These are phyloP conservation scores for Clonostachys solani DNA, from an alignment of 2,329 filamentous ascomycete species.

Conservation along the genomic window DNA sequence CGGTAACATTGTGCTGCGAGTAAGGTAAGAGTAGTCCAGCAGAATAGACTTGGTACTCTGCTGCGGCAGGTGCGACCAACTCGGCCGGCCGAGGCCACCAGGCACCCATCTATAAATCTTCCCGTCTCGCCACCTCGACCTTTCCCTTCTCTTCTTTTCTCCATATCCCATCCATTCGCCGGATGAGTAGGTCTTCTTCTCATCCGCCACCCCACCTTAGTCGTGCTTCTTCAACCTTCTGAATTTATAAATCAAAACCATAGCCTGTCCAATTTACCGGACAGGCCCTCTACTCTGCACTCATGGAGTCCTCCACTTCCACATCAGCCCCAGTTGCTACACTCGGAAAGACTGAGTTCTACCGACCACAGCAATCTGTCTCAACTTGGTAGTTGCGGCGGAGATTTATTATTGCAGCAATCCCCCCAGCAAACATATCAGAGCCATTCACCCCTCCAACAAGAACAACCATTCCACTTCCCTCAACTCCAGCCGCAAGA, in stretches of 20 bases:
- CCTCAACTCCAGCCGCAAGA: neutral
- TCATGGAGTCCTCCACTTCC: constrained; percentile 7
- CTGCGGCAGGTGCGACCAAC: neutral
- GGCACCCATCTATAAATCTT: constrained; percentile 1
- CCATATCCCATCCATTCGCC: constrained; percentile 2
- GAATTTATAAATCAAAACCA: neutral
- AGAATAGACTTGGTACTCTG: neutral
- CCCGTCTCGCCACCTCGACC: neutral
- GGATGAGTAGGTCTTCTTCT: constrained; percentile 4
- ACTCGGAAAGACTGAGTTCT: constrained; percentile 3
- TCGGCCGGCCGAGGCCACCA: neutral
- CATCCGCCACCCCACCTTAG: constrained; percentile 3
- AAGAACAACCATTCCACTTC: neutral
- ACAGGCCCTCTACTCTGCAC: constrained; percentile 12
- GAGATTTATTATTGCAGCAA: neutral
- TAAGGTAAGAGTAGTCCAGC: neutral
- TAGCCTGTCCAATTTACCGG: constrained; percentile 4
- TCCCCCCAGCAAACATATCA: constrained; percentile 1
- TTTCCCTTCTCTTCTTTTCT: neutral
- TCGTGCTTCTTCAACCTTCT: neutral
- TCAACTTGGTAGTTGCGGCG: neutral
- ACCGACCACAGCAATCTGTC: constrained; percentile 9
- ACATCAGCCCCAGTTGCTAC: constrained; percentile 2
- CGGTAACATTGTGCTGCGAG: too few species aligned
- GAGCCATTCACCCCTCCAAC: constrained; percentile 5